Evolutionary conservation across 805 yeast species (phyloP), one percentile per base, ranked within the genome.

Genomic region (Starmera dryadoides): DNA sequence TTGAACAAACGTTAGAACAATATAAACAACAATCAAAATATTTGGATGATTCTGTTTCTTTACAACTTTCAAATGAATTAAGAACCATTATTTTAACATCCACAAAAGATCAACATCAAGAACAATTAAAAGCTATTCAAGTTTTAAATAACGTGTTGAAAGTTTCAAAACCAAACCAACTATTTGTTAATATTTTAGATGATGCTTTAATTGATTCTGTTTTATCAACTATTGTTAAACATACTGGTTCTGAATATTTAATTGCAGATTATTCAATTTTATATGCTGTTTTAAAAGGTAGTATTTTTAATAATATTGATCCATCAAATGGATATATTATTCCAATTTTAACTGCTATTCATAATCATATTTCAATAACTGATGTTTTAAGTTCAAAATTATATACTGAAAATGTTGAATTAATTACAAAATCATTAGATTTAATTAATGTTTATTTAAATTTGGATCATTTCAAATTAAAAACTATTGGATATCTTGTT

Each of bases 131-230:
- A 53, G 65, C 75, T 3, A 69, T 78, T 9, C 71, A 72, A 2
- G 76, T 77, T 4, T 56, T 79, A 23, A 73, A 80, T 25, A 74
- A 69, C 45, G 59, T 74, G 21, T 55, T 77, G 33, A 79, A 75
- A 33, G 58, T 62, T 18, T 66, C 71, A 6, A 73, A 76, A 4
- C 53, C 55, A 17, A 56, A 61, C 16, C 58, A 64, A 22, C 62
- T 56, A 6, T 60, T 66, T 42, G 42, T 55, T 18, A 40, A 48
- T 9, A 47, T 65, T 11, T 60, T 72, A 45, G 75, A 71, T 47
- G 64, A 62, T 34, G 44, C 54, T 1, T 53, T 75, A 36, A 64
- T 72, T 45, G 48, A 56, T 33, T 59, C 66, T 10, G 55, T 73
- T 25, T 65, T 69, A 41, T 57, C 68, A 15, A 64, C 68, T 6